Evolutionary conservation across 305 asterid species (phyloP).

Genomic region (Fraxinus xanthoxyloides): DNA sequence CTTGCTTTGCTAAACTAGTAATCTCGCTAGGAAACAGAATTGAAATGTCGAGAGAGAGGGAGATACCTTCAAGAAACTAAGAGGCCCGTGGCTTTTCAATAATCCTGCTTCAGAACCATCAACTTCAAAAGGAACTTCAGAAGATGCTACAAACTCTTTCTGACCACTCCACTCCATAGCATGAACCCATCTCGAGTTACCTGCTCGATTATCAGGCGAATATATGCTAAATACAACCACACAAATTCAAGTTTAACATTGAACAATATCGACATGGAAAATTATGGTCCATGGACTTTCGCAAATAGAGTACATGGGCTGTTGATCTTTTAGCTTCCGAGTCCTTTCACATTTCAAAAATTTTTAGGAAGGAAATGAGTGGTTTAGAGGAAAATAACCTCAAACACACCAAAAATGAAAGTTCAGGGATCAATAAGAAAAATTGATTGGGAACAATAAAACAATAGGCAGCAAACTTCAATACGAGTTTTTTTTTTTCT

Average conservation of each 20-base stretch:
- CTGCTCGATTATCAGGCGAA: conserved; percentile 33
- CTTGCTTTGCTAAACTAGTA: not conserved
- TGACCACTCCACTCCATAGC: conserved; percentile 96
- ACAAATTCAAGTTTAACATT: not conserved
- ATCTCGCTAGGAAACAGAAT: conserved; percentile 8
- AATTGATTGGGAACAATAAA: not conserved
- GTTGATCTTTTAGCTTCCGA: not conserved
- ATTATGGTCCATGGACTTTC: not conserved
- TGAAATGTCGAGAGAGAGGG: not conserved
- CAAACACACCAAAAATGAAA: not conserved
- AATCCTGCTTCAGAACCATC: conserved; percentile 75
- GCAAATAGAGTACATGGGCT: not conserved
- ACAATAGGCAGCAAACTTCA: not conserved
- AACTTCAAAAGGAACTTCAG: conserved; percentile 72
- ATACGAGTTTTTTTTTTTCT: not conserved
- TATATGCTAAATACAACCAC: not conserved
- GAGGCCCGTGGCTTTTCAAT: conserved; percentile 76
- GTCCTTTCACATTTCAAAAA: not conserved
- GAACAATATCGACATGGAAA: not conserved
- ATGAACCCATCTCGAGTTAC: conserved; percentile 98
- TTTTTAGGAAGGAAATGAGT: not conserved
- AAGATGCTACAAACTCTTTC: conserved; percentile 55
- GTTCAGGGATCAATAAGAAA: not conserved
- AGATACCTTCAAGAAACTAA: conserved; percentile 83
- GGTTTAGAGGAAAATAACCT: not conserved